Evolutionary conservation across 805 yeast genomes (phyloP), one percentile per base, ranked within the genome.

Genomic region (Jamesozyma rosinii): DNA sequence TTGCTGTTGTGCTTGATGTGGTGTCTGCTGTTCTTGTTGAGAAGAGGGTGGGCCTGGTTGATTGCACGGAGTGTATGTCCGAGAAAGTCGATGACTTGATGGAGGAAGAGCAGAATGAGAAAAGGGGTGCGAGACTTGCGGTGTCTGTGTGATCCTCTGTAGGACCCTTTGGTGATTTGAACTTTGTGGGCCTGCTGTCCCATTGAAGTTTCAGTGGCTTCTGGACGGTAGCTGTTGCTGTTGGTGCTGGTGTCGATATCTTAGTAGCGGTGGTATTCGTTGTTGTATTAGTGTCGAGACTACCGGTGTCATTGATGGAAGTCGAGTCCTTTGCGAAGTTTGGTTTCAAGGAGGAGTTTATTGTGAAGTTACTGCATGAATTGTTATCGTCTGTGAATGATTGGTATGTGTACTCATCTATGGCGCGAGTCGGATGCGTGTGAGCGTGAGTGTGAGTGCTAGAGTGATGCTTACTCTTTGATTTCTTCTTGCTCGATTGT

Each of bases 1-100:
- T 80, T 0, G 86, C 86, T 22, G 77, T 68, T 0, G 83, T 76
- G 40, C 83, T 76, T 18, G 84, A 76, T 49, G 77, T 80, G 3
- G 82, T 71, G 33, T 73, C 71, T 8, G 68, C 55, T 21, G 66
- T 66, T 43, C 63, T 58, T 11, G 58, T 59, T 3, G 70, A 66
- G 4, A 53, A 38, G 3, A 64, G 50, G 0, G 71, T 66, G 0
- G 63, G 63, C 34, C 61, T 59, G 11, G 68, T 64, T 8, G 69
- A 64, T 41, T 59, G 68, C 17, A 50, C 38, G 3, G 69, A 65
- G 33, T 54, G 52, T 4, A 48, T 48, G 35, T 63, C 68, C 10
- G 69, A 65, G 40, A 65, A 65, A 4, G 65, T 62, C 1, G 67
- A 63, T 1, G 69, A 65, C 40, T 64, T 57, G 8, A 60, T 48